Evolutionary conservation across 306 rosid species (phyloP).

Genomic region (Hippophae gyantsensis): DNA sequence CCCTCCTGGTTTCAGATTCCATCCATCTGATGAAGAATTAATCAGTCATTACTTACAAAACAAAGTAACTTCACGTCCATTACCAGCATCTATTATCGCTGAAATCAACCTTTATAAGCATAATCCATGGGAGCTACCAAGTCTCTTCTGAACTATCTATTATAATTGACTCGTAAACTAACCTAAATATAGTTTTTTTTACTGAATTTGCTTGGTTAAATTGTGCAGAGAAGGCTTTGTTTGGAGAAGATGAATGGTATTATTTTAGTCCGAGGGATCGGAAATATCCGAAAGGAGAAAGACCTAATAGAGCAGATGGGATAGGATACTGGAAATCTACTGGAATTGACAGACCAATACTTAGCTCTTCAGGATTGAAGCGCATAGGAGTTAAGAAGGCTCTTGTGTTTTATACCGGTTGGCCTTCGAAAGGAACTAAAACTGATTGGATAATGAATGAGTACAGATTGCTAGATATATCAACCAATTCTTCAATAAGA

Average conservation of each 20-base stretch:
- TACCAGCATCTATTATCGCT: constrained; percentile 57
- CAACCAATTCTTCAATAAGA: constrained; percentile 21
- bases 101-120: constrained; percentile 56
- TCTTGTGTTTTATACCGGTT: constrained; percentile 50
- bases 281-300: constrained; percentile 53
- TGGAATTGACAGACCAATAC: constrained; percentile 56
- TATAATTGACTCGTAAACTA: constrained; percentile 5
- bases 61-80: constrained; percentile 47
- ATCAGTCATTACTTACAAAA: constrained; percentile 59
- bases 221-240: constrained; percentile 53
- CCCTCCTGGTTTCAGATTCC: constrained; percentile 84
- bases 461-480: constrained; percentile 36
- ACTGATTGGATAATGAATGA: constrained; percentile 67
- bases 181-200: not conserved
- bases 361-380: constrained; percentile 37
- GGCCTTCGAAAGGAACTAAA: constrained; percentile 48
- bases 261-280: constrained; percentile 64
- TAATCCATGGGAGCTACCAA: constrained; percentile 79
- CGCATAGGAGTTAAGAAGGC: constrained; percentile 62
- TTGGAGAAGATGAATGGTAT: constrained; percentile 71
- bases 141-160: constrained; percentile 27
- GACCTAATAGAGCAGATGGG: constrained; percentile 67
- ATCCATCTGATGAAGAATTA: constrained; percentile 84
- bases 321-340: constrained; percentile 74
- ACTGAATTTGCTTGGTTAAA: not conserved